Conservation (phyloP, 2,329 filamentous ascomycete species). For the Dactylellina cionopaga region DNA sequence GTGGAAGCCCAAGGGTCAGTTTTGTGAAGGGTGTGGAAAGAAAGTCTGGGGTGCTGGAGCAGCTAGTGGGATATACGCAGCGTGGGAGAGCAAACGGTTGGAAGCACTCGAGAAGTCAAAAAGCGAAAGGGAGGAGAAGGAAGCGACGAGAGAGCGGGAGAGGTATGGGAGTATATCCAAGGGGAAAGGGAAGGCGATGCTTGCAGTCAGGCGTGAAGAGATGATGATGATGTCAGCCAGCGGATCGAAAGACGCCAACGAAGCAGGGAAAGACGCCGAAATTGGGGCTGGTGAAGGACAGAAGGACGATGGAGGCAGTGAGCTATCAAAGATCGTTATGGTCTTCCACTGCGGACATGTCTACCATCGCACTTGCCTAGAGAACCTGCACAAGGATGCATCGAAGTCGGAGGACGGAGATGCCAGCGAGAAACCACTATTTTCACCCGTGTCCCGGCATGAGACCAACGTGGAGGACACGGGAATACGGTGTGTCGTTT, state of each 20-base stretch:
- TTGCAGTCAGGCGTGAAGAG: conserved; percentile 1
- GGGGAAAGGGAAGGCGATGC: conserved; percentile 60
- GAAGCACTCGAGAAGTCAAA: conserved; percentile 54
- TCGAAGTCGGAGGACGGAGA: conserved; percentile 19
- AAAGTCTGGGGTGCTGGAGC: conserved; percentile 90
- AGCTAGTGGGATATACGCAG: conserved; percentile 78
- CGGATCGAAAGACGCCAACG: not conserved
- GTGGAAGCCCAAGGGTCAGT: conserved; percentile 86
- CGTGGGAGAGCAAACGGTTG: conserved; percentile 74
- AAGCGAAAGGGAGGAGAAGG: conserved; percentile 28
- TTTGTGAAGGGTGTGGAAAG: conserved; percentile 84
- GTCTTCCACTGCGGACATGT: conserved; percentile 56
- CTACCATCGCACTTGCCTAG: conserved; percentile 56
- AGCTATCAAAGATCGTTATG: conserved; percentile 52
- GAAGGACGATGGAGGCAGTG: conserved; percentile 4
- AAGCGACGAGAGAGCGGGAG: conserved; percentile 62
- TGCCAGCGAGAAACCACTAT: conserved; percentile 15
- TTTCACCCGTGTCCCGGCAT: conserved; percentile 34
- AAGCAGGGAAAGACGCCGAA: conserved; percentile 20
- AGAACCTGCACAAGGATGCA: conserved; percentile 49
- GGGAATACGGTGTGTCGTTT: conserved; percentile 43
- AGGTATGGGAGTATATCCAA: conserved; percentile 62
- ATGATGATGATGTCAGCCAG: not conserved
- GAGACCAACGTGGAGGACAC: conserved; percentile 41
- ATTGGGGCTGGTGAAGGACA: not conserved